Evolutionary conservation across 225 moss, liverwort and hornwort species (phyloP).

Genomic region (Bryum argenteum): DNA sequence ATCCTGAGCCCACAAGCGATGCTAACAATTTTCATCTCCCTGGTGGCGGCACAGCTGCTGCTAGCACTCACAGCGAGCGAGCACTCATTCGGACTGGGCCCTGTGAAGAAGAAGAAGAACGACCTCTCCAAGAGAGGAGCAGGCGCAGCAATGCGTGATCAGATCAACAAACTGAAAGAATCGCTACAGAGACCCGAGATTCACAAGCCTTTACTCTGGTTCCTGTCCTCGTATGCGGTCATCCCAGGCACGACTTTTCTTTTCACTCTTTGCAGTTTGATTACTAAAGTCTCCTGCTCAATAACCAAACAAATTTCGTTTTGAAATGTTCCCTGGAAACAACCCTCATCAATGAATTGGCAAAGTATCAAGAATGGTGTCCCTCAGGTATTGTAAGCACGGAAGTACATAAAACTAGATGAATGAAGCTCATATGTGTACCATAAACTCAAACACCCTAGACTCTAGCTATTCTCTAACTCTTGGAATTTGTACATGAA

Average conservation of each 20-base stretch:
- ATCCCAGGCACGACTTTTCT: conserved; percentile 36
- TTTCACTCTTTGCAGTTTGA: not conserved
- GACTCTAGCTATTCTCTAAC: no score
- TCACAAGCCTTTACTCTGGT: conserved; percentile 62
- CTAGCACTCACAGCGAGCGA: conserved; percentile 54
- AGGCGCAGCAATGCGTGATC: conserved; percentile 42
- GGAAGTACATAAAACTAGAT: no score
- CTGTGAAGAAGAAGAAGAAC: conserved; percentile 26
- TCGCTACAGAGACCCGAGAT: conserved; percentile 59
- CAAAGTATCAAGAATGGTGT: no score
- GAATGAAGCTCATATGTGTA: no score
- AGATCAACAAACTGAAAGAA: conserved; percentile 41
- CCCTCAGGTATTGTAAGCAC: no score
- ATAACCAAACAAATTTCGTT: no score
- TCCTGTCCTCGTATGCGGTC: conserved; percentile 71
- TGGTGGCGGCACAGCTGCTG: conserved; percentile 52
- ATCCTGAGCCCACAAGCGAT: conserved; percentile 49
- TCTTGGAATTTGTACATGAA: no score
- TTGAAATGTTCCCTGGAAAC: no score
- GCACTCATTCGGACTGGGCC: conserved; percentile 44
- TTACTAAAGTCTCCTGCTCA: no score
- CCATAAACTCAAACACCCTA: no score
- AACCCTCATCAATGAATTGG: no score
- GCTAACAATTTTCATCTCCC: conserved; percentile 54
- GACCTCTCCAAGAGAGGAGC: conserved; percentile 15